Conservation (phyloP, 768 basidiomycete species). For the Phanerochaete sordida region DNA sequence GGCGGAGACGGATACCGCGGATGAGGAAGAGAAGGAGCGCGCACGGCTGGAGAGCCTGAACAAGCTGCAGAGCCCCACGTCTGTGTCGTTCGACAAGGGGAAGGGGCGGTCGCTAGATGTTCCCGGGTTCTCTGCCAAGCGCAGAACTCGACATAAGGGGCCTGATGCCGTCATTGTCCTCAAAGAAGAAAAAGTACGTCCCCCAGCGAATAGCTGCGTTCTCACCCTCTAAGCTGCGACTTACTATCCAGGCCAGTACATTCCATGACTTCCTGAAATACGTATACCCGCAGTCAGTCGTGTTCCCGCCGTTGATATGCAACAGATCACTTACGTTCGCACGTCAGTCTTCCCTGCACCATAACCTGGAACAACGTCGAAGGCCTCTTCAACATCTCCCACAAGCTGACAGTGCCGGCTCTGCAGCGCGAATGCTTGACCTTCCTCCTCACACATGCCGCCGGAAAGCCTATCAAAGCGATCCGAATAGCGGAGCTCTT, state of each 20-base stretch:
- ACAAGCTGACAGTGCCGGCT: constrained; percentile 81
- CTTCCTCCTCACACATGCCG: constrained; percentile 89
- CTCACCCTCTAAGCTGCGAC: neutral
- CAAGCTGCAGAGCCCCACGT: constrained; percentile 46
- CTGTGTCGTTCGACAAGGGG: constrained; percentile 10
- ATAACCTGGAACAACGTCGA: constrained; percentile 97
- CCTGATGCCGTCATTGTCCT: constrained; percentile 86
- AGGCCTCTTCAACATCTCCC: constrained; percentile 84
- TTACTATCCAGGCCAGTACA: constrained; percentile 54
- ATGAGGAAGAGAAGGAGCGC: constrained; percentile 14
- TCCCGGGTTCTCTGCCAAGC: constrained; percentile 9
- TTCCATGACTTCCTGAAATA: constrained; percentile 95
- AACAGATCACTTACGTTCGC: neutral
- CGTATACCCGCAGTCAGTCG: constrained; percentile 84
- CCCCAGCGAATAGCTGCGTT: neutral
- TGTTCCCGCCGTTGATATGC: neutral
- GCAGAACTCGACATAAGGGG: constrained; percentile 23
- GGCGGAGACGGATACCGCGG: neutral
- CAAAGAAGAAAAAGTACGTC: constrained; percentile 77
- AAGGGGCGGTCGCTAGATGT: constrained; percentile 18
- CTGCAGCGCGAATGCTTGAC: constrained; percentile 80
- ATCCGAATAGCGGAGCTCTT: constrained; percentile 90
- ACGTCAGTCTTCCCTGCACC: constrained; percentile 74
- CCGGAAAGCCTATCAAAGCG: constrained; percentile 89
- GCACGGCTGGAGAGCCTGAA: constrained; percentile 54